Evolutionary conservation across 2,329 filamentous ascomycete species (phyloP).

Genomic region (Hypoxylon sp.): DNA sequence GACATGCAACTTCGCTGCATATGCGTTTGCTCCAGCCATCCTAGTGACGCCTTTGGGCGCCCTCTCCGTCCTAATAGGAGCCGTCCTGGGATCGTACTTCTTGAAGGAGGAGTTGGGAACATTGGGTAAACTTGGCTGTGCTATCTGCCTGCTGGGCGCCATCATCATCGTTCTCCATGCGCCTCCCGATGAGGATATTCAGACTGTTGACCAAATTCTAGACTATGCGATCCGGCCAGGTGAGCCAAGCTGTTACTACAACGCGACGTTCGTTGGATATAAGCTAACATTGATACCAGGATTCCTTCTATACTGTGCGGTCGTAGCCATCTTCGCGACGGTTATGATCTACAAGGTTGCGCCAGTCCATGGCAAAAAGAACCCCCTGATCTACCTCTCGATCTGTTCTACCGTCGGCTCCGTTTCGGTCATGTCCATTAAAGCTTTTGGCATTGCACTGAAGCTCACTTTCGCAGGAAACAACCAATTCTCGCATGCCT

Average conservation of each 20-base stretch:
- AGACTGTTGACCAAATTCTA: conserved; percentile 92
- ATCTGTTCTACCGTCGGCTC: conserved; percentile 98
- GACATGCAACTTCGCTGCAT: conserved; percentile 96
- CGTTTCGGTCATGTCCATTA: conserved; percentile 98
- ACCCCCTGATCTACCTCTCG: conserved; percentile 95
- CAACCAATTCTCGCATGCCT: conserved; percentile 95
- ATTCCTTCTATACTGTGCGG: conserved; percentile 87
- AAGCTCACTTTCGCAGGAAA: conserved; percentile 94
- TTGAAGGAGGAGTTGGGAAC: conserved; percentile 90
- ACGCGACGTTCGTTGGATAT: neutral
- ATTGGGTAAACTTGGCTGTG: conserved; percentile 93
- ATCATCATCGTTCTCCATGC: conserved; percentile 98
- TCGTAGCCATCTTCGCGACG: conserved; percentile 85
- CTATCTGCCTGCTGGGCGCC: conserved; percentile 94
- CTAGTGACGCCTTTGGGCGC: conserved; percentile 95
- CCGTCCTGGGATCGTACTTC: conserved; percentile 95
- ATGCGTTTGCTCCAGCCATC: conserved; percentile 98
- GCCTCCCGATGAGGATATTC: conserved; percentile 90
- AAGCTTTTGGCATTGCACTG: conserved; percentile 96
- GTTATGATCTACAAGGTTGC: conserved; percentile 98
- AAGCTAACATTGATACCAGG: conserved; percentile 66
- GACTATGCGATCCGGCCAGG: conserved; percentile 91
- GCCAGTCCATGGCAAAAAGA: conserved; percentile 91
- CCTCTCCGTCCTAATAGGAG: conserved; percentile 93
- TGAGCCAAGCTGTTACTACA: conserved; percentile 60